Evolutionary conservation across 176 grass and related monocot species (phyloP).

Genomic region (Zea luxurians): DNA sequence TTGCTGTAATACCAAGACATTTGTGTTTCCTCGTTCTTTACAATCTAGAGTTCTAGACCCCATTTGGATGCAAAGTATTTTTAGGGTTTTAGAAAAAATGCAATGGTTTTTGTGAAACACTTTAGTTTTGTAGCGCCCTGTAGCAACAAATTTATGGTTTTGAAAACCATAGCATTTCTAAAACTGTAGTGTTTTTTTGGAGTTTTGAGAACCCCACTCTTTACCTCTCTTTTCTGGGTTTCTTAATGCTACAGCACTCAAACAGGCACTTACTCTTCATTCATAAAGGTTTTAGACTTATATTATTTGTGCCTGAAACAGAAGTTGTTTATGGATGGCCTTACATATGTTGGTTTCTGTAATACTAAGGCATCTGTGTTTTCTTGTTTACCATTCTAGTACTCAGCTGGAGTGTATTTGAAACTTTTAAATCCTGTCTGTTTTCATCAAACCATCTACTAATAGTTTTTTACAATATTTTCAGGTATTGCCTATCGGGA

Average conservation of each 20-base stretch:
- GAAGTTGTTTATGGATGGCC: background rate
- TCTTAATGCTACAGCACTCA: background rate
- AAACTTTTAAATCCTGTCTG: background rate
- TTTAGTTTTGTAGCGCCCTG: background rate
- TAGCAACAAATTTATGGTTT: background rate
- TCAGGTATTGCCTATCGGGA: conserved; percentile 87
- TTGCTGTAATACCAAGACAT: background rate
- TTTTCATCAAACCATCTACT: background rate
- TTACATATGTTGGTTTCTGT: background rate
- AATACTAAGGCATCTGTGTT: background rate
- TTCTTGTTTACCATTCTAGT: background rate
- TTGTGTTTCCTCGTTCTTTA: background rate
- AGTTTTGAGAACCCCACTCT: background rate
- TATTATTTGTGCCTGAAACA: background rate
- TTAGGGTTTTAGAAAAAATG: background rate
- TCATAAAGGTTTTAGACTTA: background rate
- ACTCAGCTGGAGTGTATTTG: background rate
- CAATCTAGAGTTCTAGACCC: background rate
- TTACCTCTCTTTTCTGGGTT: background rate
- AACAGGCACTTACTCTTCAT: background rate
- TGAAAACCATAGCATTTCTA: background rate
- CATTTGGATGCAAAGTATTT: background rate
- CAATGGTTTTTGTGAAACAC: background rate
- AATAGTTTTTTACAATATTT: conserved; percentile 37
- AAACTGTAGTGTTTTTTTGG: background rate